These are phyloP conservation scores for Thelonectria blattea DNA, from an alignment of 2,329 filamentous ascomycete species.

Conservation along the genomic window DNA sequence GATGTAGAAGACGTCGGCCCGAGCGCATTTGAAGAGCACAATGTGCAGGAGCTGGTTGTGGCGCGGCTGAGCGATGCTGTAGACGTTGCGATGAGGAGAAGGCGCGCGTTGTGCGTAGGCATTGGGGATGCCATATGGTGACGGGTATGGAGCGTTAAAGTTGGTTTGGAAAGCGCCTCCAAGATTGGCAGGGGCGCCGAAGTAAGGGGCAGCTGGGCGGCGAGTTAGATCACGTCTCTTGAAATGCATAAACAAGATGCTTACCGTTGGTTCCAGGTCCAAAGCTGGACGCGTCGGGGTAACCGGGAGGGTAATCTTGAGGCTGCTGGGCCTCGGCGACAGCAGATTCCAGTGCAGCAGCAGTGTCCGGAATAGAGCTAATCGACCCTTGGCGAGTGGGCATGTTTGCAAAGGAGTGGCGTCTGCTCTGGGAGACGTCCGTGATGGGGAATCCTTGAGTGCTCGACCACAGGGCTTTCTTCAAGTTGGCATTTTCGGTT, in stretches of 20 bases:
- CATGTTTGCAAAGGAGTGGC: constrained; percentile 79
- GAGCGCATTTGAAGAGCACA: constrained; percentile 94
- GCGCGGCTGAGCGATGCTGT: constrained; percentile 65
- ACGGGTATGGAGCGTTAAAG: constrained; percentile 50
- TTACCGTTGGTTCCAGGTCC: constrained; percentile 49
- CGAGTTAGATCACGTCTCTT: constrained; percentile 9
- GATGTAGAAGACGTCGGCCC: constrained; percentile 96
- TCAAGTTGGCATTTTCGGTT: constrained; percentile 62
- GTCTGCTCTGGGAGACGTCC: constrained; percentile 74
- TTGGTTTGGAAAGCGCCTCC: constrained; percentile 37
- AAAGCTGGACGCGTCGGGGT: constrained; percentile 47
- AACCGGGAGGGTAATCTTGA: constrained; percentile 51
- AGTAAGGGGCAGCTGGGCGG: constrained; percentile 32
- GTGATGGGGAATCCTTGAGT: constrained; percentile 69
- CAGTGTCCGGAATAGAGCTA: constrained; percentile 62
- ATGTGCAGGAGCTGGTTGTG: constrained; percentile 80
- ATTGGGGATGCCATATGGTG: constrained; percentile 53
- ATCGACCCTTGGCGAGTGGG: constrained; percentile 69
- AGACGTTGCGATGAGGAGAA: constrained; percentile 68
- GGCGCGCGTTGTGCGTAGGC: constrained; percentile 57
- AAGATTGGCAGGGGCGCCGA: constrained; percentile 34
- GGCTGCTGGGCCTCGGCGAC: constrained; percentile 51
- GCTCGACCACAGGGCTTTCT: constrained; percentile 74
- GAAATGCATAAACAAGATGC: background rate
- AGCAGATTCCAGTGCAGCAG: constrained; percentile 53